Base-by-base conservation (phyloP, 208 protist species). In the Zelonia costaricensis region DNA sequence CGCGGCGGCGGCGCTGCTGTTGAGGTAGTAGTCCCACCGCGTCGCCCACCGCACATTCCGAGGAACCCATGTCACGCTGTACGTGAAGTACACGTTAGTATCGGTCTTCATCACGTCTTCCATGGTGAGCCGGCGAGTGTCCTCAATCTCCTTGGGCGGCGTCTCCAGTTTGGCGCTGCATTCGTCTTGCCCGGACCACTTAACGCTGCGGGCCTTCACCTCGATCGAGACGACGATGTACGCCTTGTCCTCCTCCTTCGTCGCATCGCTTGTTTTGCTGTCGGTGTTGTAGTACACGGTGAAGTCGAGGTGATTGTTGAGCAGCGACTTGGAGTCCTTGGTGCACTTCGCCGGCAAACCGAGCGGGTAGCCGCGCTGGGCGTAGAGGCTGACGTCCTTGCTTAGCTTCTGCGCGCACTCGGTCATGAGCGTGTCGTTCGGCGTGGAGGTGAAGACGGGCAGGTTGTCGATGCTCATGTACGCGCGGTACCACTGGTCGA, bases 11-110 rank as follows among this genome's bases (percentile, higher is more conserved):
- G 86, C 82, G 45, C 92, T 85, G 35, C 71, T 85, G 36, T 49
- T 56, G 43, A 99, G 88, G 70, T 99, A 99, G 10, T 76, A 67
- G 59, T 99, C 98, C 98, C 98, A 99, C 15, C 98, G 92, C 23
- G 96, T 97, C 2, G 93, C 91, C 98, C 98, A 99, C 27, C 80
- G 44, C 20, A 98, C 60, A 40, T 93, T 78, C 25, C 55, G 65
- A 23, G 54, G 30, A 42, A 75, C 44, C 91, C 91, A 97, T 31
- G 40, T 62, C n/a, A 96, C 85, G 56, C 87, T 82, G 71, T 97
- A 97, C 28, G 93, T 88, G 88, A 87, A 97, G 42, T 77, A 66
- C 20, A 95, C 71, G 0, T 2, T 65, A 18, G 30, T 20, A 1
- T 42, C 39, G 3, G 45, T 64, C 6, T 58, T 31, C 35, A 57